Conservation (phyloP, 208 protist species). For the Acanthamoeba royreba region DNA sequence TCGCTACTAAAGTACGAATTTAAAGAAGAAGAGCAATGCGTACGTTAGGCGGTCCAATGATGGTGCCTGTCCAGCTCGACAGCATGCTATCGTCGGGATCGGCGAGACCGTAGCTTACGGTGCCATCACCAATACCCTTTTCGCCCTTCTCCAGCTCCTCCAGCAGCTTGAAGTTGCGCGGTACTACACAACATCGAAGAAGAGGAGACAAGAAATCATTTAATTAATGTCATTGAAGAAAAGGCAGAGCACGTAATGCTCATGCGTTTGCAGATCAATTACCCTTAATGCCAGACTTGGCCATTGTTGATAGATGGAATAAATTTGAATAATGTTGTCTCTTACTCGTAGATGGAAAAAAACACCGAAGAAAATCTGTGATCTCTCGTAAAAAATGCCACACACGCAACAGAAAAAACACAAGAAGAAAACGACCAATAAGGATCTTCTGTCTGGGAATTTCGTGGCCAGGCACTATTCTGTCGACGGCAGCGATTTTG, state of each 20-base stretch:
- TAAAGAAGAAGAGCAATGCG: not conserved
- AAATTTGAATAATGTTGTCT: not conserved
- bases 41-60: constrained; percentile 80
- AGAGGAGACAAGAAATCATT: not conserved
- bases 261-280: not conserved
- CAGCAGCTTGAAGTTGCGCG: constrained; percentile 84
- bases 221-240: not conserved
- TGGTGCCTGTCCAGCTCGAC: constrained; percentile 79
- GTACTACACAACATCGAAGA: constrained; percentile 49
- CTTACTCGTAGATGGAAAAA: not conserved
- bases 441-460: too few species aligned
- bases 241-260: too few species aligned
- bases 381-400: too few species aligned
- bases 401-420: too few species aligned
- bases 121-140: constrained; percentile 81
- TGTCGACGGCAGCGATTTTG: too few species aligned
- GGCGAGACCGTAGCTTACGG: constrained; percentile 80
- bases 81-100: constrained; percentile 75
- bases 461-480: too few species aligned
- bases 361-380: too few species aligned
- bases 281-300: constrained; percentile 7
- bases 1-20: not conserved
- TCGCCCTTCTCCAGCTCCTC: constrained; percentile 87
- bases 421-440: too few species aligned
- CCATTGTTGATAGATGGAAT: not conserved